A percentile compares a stretch with the other conserved stretches of the same genome.
Evolutionary conservation across 139 green algal genomes (phyloP).

Genomic region (Astrephomene gubernaculifera): DNA sequence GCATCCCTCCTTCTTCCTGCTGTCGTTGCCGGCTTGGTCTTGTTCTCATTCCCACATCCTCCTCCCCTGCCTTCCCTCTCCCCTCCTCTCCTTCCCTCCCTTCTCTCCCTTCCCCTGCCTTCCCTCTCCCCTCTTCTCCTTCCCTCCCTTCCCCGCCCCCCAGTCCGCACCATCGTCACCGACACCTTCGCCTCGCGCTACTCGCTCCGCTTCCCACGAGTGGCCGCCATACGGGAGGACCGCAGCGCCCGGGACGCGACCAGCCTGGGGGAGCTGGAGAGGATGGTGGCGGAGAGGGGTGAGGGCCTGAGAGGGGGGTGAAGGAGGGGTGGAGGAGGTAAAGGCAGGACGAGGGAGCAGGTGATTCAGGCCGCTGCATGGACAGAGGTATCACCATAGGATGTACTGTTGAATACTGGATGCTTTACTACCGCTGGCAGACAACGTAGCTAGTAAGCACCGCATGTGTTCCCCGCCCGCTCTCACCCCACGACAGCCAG

Average conservation of each 20-base stretch:
- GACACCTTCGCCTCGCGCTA: constrained; percentile 61
- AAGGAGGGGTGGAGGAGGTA: too few relatives aligned
- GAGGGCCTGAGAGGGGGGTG: not conserved
- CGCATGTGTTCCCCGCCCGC: too few relatives aligned
- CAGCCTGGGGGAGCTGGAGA: constrained; percentile 18
- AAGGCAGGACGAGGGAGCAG: too few relatives aligned
- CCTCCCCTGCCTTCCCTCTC: not conserved
- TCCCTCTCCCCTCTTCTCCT: not conserved
- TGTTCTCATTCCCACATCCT: too few relatives aligned
- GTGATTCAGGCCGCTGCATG: too few relatives aligned
- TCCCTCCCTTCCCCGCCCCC: constrained; percentile 61
- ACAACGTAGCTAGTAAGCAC: too few relatives aligned
- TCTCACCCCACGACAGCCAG: not conserved
- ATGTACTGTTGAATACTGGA: too few relatives aligned
- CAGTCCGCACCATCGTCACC: constrained; percentile 74
- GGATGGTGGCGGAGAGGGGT: constrained; percentile 2
- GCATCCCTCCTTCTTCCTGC: too few relatives aligned
- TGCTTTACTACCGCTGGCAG: too few relatives aligned
- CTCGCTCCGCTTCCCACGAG: constrained; percentile 79
- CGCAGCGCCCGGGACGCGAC: not conserved
- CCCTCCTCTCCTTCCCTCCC: not conserved
- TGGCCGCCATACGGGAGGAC: constrained; percentile 17
- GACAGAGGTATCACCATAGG: too few relatives aligned
- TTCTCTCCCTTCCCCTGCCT: not conserved
- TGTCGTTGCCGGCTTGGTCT: too few relatives aligned